Evolutionary conservation across 768 basidiomycete species (phyloP).

Genomic region (Melanogaster broomeanus): DNA sequence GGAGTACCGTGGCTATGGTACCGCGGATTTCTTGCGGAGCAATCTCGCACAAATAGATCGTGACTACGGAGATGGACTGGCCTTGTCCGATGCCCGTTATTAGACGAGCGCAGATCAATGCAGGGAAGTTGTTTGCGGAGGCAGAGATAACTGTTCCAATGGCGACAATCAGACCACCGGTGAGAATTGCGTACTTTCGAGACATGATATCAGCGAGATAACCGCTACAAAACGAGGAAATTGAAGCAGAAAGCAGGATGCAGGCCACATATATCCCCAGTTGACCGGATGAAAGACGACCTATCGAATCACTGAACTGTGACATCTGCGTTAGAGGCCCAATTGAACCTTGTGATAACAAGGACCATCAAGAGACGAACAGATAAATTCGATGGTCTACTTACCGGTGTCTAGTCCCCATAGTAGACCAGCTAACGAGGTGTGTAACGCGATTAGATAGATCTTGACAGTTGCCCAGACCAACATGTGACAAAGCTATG

Average conservation of each 20-base stretch:
- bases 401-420: conserved; percentile 35
- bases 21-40: conserved; percentile 44
- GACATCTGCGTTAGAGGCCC: conserved; percentile 51
- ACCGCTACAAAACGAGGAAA: conserved; percentile 43
- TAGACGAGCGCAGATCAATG: conserved; percentile 45
- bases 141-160: conserved; percentile 42
- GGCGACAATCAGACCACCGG: conserved; percentile 44
- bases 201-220: conserved; percentile 47
- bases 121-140: conserved; percentile 33
- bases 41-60: conserved; percentile 43
- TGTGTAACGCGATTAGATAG: conserved; percentile 26
- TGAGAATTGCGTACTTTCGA: conserved; percentile 45
- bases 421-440: conserved; percentile 30
- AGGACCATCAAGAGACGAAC: background rate
- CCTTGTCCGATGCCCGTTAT: conserved; percentile 50
- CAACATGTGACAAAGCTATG: conserved; percentile 6
- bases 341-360: conserved; percentile 28
- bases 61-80: conserved; percentile 43
- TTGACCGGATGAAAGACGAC: conserved; percentile 35
- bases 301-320: conserved; percentile 42
- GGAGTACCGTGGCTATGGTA: conserved; percentile 40
- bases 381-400: background rate
- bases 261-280: conserved; percentile 47
- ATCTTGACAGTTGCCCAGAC: conserved; percentile 15
- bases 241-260: conserved; percentile 43